Evolutionary conservation across 2,329 filamentous ascomycete species (phyloP).

Genomic region (Didymella sp.): DNA sequence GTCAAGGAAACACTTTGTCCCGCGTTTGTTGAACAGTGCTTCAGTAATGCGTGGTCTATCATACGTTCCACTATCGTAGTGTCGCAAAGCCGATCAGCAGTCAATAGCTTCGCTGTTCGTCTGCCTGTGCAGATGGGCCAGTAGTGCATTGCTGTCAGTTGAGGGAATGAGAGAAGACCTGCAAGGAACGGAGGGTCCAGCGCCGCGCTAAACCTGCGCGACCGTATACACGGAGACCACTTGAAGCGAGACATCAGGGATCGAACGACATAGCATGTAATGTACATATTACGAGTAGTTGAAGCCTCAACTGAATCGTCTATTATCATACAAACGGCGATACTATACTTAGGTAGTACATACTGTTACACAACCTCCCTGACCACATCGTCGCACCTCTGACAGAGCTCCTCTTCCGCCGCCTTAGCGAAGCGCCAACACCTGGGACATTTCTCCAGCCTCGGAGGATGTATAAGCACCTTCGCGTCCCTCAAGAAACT

Average conservation of each 20-base stretch:
- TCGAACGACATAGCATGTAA: not conserved
- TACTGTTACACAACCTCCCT: conserved; percentile 9
- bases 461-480: conserved; percentile 53
- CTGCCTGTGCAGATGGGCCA: not conserved
- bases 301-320: not conserved
- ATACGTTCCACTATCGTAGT: not conserved
- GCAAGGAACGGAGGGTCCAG: not conserved
- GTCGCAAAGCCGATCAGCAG: not conserved
- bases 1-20: not conserved
- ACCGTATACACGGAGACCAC: no score
- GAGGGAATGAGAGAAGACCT: not conserved
- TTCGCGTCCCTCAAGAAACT: conserved; percentile 27
- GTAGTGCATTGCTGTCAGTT: not conserved
- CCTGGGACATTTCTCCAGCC: conserved; percentile 74
- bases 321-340: not conserved
- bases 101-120: not conserved
- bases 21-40: not conserved
- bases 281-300: not conserved
- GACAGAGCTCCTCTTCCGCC: conserved; percentile 71
- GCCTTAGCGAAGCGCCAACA: conserved; percentile 89
- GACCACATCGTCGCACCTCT: conserved; percentile 74
- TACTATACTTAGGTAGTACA: not conserved
- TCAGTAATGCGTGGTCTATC: not conserved
- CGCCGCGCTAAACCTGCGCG: not conserved
- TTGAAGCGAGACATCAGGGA: not conserved